Base-by-base conservation (phyloP, 2,329 filamentous ascomycete genomes). In the Penicillium sp. region DNA sequence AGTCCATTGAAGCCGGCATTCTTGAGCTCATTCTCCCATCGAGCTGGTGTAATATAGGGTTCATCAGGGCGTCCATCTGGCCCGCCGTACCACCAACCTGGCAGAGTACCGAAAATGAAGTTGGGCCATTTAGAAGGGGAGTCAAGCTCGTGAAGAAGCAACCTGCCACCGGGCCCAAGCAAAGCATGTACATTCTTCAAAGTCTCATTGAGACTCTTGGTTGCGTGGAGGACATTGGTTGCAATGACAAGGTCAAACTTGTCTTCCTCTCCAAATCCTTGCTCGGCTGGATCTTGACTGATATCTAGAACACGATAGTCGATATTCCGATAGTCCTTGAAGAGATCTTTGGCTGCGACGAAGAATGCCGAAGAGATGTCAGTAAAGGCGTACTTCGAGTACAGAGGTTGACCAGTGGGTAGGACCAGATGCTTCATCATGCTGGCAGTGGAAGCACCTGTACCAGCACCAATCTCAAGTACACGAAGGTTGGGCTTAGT, bases 81-180 rank as follows among this genome's bases (percentile, higher is more conserved):
- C n/a, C 53, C 60, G 2, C 68, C 68, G 7, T 65, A 39, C 70
- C 69, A 73, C 70, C 70, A 74, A 2, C 66, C 65, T 0, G 65
- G 57, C 0, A 71, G 52, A 10, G 59, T 37, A 1, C 70, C 71
- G 24, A 48, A 47, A 13, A 56, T 13, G 16, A 37, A 46, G 23
- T 48, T 50, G 4, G 44, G 16, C 18, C 23, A 26, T 29, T 26
- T 26, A 6, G 26, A 16, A 19, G 23, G 7, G 3, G 36, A 23
- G 3, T 4, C 4, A 3, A 52, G 36, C 19, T 61, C 56, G 11
- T 52, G 45, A 5, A 59, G 21, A 11, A 61, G 21, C 5, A 61
- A 26, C 13, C 39, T 24, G 9, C 59, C 59, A 2, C 43, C 31
- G 14, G 56, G 56, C 34, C 59, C 60, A 3, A 71, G 56, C 23